Conservation (phyloP, 371 early-diverging fungal genomes). For the Mortierella sp. region DNA sequence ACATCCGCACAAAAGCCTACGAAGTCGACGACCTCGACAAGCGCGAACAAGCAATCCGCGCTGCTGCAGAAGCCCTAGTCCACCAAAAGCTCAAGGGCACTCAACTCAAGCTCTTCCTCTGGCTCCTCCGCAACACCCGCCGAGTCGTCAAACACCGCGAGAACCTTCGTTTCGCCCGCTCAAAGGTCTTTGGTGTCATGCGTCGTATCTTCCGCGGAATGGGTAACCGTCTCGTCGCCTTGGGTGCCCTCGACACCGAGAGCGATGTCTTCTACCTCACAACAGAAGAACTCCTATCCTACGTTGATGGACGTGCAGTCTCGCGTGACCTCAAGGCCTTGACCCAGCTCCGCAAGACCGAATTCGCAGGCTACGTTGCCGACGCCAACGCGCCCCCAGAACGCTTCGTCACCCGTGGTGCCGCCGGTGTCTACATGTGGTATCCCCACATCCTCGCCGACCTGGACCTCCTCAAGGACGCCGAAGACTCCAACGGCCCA, state of each 20-base stretch:
- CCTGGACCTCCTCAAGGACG: conserved; percentile 54
- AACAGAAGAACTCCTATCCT: conserved; percentile 49
- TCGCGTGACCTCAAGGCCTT: conserved; percentile 52
- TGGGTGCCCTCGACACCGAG: conserved; percentile 42
- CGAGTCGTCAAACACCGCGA: conserved; percentile 58
- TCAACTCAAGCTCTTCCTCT: conserved; percentile 44
- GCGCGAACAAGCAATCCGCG: conserved; percentile 54
- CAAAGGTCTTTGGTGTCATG: conserved; percentile 57
- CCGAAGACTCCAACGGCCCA: conserved; percentile 51
- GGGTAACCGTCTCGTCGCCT: conserved; percentile 46
- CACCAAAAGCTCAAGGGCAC: conserved; percentile 56
- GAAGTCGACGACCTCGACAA: conserved; percentile 54
- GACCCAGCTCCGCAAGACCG: conserved; percentile 47
- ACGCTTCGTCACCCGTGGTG: conserved; percentile 53
- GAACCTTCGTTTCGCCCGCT: conserved; percentile 54
- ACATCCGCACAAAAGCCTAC: conserved; percentile 53
- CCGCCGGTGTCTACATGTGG: conserved; percentile 58
- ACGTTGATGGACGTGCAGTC: conserved; percentile 57
- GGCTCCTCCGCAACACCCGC: conserved; percentile 56
- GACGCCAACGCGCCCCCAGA: conserved; percentile 56
- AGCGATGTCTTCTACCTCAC: conserved; percentile 53
- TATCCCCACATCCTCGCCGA: conserved; percentile 57
- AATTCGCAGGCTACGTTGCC: conserved; percentile 43
- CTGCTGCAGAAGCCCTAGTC: conserved; percentile 50
- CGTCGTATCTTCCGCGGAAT: conserved; percentile 57